These are phyloP conservation scores for Lathyrus sativus DNA, from an alignment of 306 rosid genomes.

Conservation along the genomic window DNA sequence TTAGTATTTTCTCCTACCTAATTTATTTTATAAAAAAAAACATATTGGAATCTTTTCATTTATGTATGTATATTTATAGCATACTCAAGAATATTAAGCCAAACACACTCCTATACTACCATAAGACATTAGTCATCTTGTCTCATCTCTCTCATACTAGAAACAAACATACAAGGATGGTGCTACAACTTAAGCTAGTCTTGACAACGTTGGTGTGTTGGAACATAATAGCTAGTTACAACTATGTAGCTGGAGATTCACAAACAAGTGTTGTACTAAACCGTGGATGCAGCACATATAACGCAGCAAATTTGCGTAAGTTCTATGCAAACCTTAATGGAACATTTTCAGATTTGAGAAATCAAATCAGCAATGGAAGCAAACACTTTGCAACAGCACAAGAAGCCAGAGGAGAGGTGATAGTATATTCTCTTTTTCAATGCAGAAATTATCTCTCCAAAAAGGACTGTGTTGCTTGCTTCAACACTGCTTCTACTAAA, in stretches of 20 bases:
- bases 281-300: slow-evolving; percentile 53
- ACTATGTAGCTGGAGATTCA: slow-evolving; percentile 43
- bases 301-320: slow-evolving; percentile 34
- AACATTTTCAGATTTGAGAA: slow-evolving; percentile 42
- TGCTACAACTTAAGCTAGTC: slow-evolving; percentile 11
- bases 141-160: neutral
- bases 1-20: too few relatives aligned
- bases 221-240: slow-evolving; percentile 2
- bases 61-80: too few relatives aligned
- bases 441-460: slow-evolving; percentile 59
- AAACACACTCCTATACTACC: too few relatives aligned
- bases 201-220: slow-evolving; percentile 29
- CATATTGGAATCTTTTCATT: too few relatives aligned
- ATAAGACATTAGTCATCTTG: neutral
- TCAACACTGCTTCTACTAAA: slow-evolving; percentile 40
- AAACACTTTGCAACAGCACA: slow-evolving; percentile 52
- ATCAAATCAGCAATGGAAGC: slow-evolving; percentile 36
- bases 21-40: too few relatives aligned
- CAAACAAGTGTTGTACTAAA: slow-evolving; percentile 38
- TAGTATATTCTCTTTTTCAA: slow-evolving; percentile 52
- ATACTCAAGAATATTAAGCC: neutral
- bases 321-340: slow-evolving; percentile 48
- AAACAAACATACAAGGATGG: neutral
- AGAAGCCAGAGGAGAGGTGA: slow-evolving; percentile 34
- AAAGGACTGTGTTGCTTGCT: slow-evolving; percentile 54